phyloP scores from a whole-genome alignment of 345 rosid species.

The Murraya paniculata region DNA sequence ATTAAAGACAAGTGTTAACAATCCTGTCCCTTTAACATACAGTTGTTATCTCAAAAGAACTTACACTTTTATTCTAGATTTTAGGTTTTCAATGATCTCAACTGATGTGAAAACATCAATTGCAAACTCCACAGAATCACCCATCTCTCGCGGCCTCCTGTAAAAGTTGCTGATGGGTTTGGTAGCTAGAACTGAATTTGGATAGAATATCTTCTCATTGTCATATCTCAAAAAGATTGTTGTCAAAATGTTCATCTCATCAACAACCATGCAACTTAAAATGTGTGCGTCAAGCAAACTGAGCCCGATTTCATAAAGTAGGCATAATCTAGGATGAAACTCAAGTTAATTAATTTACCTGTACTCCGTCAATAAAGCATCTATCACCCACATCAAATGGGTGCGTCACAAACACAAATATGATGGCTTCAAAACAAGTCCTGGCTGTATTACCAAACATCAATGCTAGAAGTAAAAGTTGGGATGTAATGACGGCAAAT shows the following conservation, averaged over 20 bases:
- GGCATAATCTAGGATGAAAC: neutral
- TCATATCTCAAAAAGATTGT: slow-evolving; percentile 68
- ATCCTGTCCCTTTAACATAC: too few species aligned
- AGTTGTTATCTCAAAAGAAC: neutral
- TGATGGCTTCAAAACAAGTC: slow-evolving; percentile 62
- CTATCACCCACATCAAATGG: slow-evolving; percentile 82
- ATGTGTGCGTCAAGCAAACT: neutral
- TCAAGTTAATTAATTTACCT: slow-evolving; percentile 30
- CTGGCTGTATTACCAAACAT: slow-evolving; percentile 62
- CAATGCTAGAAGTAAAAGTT: slow-evolving; percentile 46
- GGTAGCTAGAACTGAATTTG: slow-evolving; percentile 54
- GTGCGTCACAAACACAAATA: slow-evolving; percentile 78
- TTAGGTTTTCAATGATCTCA: slow-evolving; percentile 52
- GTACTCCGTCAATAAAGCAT: slow-evolving; percentile 70
- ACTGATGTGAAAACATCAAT: slow-evolving; percentile 57
- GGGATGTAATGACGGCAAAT: slow-evolving; percentile 52
- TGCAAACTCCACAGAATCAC: slow-evolving; percentile 63
- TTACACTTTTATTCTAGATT: slow-evolving; percentile 48
- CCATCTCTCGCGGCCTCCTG: slow-evolving; percentile 72
- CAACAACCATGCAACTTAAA: slow-evolving; percentile 52
- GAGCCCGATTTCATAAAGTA: neutral
- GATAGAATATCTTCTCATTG: slow-evolving; percentile 67
- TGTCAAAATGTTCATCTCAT: slow-evolving; percentile 70
- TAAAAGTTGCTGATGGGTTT: slow-evolving; percentile 68
- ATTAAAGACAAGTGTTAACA: too few species aligned